Evolutionary conservation across 306 rosid species (phyloP), one percentile per base, ranked within the genome.

Genomic region (Luffa acutangula): DNA sequence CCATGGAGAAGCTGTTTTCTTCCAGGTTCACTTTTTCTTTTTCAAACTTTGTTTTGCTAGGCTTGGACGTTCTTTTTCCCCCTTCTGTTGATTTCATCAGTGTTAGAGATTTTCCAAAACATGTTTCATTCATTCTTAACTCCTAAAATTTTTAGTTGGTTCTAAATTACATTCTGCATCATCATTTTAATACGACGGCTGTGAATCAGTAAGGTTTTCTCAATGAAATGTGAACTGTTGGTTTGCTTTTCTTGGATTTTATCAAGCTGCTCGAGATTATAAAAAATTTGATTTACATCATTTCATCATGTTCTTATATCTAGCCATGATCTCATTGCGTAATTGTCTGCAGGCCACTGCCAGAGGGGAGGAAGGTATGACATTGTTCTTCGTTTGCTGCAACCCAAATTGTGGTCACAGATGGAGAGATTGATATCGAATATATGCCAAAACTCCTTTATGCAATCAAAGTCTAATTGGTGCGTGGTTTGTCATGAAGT

Each of bases 1-100:
- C 80, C 99, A 93, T 72, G 99, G 99, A 75, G 99, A 93, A 89
- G 99, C 99, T 85, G 98, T 96, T 48, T 96, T 96, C 87, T 95
- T 91, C 88, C 99, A 95, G 97, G 98, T 93, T 33, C 83, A 39
- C 62, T 45, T 36, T 45, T 46, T 57, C 77, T 63, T 67, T 53
- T 76, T 62, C 10, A 2, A 42, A 42, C 75, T 9, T 9, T 42
- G 51, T 0, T 9, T 42, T 42, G 8, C 36, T 4, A 18, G 53
- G 18, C 34, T 49, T 49, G 78, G 0, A 31, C 78, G 7, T 33
- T 48, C 3, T 46, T 48, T 11, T 46, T 7, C 25, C 31, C 8
- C 21, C 6, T 25, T 46, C n/a, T 74, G 62, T 49, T 17, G 45
- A 49, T 49, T 39, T 39, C 56, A 34, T 14, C n/a, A 11, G 1